A percentile compares a stretch with the other conserved stretches of the same genome.
phyloP scores from a whole-genome alignment of 2,329 filamentous ascomycete species.

The Trematosphaeria pertusa region DNA sequence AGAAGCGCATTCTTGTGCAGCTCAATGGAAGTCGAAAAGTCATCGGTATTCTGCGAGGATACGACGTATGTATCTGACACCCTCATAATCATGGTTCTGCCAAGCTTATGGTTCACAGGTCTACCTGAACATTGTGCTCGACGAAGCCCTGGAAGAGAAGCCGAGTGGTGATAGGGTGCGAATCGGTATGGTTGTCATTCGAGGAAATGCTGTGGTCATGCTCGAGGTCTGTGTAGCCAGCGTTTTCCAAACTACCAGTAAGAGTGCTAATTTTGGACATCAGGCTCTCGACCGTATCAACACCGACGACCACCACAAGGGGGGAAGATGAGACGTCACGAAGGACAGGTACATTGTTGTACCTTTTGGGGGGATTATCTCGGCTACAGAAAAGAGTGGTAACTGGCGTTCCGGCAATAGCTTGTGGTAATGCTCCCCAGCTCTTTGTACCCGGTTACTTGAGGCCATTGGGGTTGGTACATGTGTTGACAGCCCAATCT shows the following conservation, averaged over 20 bases:
- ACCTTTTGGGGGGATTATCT: slow-evolving; percentile 3
- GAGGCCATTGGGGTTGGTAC: slow-evolving; percentile 8
- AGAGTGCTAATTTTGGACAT: slow-evolving; percentile 13
- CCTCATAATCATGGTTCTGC: not conserved
- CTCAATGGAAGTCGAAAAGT: slow-evolving; percentile 98
- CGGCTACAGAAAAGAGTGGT: slow-evolving; percentile 1
- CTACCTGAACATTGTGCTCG: slow-evolving; percentile 96
- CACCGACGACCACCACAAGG: slow-evolving; percentile 40
- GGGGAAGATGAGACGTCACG: slow-evolving; percentile 26
- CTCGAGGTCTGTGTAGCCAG: slow-evolving; percentile 68
- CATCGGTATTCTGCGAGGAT: slow-evolving; percentile 90
- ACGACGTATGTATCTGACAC: slow-evolving; percentile 73
- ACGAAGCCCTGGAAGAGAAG: slow-evolving; percentile 96
- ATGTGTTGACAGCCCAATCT: slow-evolving; percentile 28
- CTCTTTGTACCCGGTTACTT: slow-evolving; percentile 14
- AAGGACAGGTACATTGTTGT: slow-evolving; percentile 5
- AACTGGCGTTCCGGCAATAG: slow-evolving; percentile 19
- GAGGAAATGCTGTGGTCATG: slow-evolving; percentile 98
- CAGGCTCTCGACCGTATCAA: slow-evolving; percentile 48
- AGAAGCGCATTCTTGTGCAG: slow-evolving; percentile 98
- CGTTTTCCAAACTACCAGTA: not conserved
- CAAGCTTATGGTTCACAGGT: slow-evolving; percentile 64
- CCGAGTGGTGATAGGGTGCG: slow-evolving; percentile 86
- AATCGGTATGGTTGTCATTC: slow-evolving; percentile 95
- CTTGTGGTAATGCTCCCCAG: slow-evolving; percentile 16